Conservation (phyloP, 371 early-diverging fungal species). For the Actinomortierella ambigua region DNA sequence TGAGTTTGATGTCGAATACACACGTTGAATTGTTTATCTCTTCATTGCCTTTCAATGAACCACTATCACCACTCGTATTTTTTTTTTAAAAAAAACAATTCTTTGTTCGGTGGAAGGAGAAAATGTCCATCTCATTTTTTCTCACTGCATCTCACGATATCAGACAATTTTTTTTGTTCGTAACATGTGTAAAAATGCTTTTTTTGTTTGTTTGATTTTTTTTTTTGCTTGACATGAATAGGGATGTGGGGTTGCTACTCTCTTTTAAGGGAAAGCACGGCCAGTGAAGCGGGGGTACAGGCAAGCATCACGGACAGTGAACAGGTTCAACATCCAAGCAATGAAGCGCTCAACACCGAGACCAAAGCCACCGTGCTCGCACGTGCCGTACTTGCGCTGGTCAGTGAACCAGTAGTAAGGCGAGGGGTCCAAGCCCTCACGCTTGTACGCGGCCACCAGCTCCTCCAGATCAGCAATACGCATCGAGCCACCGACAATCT, state of each 20-base stretch:
- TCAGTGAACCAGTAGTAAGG: conserved; percentile 99
- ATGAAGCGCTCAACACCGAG: conserved; percentile 99
- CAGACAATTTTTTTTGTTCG: too few species aligned
- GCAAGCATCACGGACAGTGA: conserved; percentile 92
- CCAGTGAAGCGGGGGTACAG: conserved; percentile 83
- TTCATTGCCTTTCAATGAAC: too few species aligned
- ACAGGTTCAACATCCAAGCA: conserved; percentile 96
- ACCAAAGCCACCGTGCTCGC: conserved; percentile 99
- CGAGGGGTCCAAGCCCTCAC: conserved; percentile 95
- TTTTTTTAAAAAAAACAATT: too few species aligned
- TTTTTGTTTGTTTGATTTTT: too few species aligned
- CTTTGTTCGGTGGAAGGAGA: too few species aligned
- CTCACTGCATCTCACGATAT: too few species aligned
- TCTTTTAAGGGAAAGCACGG: conserved; percentile 45
- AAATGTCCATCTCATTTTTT: too few species aligned
- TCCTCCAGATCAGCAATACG: conserved; percentile 92
- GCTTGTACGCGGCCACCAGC: conserved; percentile 93
- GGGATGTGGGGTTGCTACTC: neutral
- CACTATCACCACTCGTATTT: too few species aligned
- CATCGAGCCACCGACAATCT: conserved; percentile 99
- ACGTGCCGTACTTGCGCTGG: conserved; percentile 98
- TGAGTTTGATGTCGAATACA: conserved; percentile 31
- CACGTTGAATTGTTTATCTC: neutral
- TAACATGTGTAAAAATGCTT: too few species aligned
- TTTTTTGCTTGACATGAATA: conserved; percentile 1